Base-by-base conservation (phyloP, 208 protist genomes). In the Borovskyia barvae region DNA sequence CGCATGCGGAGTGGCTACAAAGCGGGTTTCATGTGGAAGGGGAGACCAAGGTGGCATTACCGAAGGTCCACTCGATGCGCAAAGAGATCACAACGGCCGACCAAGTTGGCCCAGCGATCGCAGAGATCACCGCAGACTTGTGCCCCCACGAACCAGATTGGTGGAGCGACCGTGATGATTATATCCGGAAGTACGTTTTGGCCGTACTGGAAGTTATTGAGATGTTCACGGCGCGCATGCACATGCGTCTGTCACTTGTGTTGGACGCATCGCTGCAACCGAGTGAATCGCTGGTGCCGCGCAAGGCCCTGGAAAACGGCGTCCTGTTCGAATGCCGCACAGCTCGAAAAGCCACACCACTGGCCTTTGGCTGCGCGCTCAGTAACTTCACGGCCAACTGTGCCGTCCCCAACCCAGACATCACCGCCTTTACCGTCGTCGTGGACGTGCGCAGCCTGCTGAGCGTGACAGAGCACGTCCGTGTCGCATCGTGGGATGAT, bases 1-100 rank as follows among this genome's bases (percentile, higher is more conserved):
- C 87, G n/a, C 83, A 90, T 60, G 82, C 74, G 12, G 36, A 80
- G 32, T 90, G 82, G 87, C 60, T 93, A 24, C 77, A 82, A 32
- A 73, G 78, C n/a, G 71, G 72, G 19, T 75, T 72, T 52, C 69
- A 67, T 3, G 61, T 14, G 2, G 64, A 78, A 57, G 26, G 76
- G 48, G 72, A 73, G n/a, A 64, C 54, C 17, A 59, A 66, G 1
- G 20, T 58, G 24, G 66, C 68, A 5, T 70, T 68, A n/a, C 46
- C 65, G 19, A 48, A 51, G 24, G 36, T 88, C 37, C 41, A 54
- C 19, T 36, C 71, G 20, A 32, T 78, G 53, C 63, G 51, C 11
- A 59, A 57, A 24, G 45, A 43, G 5, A 80, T 89, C 51, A 61
- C 74, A 19, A 64, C 54, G 1, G 63, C 52, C n/a, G 77, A 89